These are phyloP conservation scores for Eucalyptus sideroxylon DNA, from an alignment of 345 rosid genomes.

Conservation along the genomic window DNA sequence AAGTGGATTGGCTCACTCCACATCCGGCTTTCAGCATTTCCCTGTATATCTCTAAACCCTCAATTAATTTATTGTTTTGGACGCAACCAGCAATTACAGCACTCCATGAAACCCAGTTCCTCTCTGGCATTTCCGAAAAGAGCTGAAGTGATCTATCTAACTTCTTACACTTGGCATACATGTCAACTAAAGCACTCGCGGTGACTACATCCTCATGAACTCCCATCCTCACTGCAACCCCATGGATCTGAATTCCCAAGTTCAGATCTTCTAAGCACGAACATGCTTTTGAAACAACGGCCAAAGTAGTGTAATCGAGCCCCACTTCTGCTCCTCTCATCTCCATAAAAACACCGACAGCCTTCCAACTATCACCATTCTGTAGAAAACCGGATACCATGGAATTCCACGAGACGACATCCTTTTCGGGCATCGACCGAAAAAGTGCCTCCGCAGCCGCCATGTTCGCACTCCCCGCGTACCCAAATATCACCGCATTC, in stretches of 20 bases:
- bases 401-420: constrained; percentile 84
- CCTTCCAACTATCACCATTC: constrained; percentile 32
- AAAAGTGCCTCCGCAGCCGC: constrained; percentile 33
- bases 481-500: constrained; percentile 56
- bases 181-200: constrained; percentile 75
- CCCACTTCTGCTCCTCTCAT: constrained; percentile 37
- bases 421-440: constrained; percentile 48
- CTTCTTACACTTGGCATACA: constrained; percentile 80
- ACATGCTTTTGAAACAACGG: constrained; percentile 54
- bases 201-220: constrained; percentile 50
- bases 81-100: constrained; percentile 74
- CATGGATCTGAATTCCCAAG: constrained; percentile 71
- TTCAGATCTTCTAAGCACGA: constrained; percentile 22
- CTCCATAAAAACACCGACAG: constrained; percentile 34
- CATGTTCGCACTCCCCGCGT: constrained; percentile 41
- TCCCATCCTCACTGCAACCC: constrained; percentile 37
- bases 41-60: constrained; percentile 54
- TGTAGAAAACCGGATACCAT: constrained; percentile 66
- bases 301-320: constrained; percentile 47
- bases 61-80: constrained; percentile 37
- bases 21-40: constrained; percentile 45
- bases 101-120: constrained; percentile 81
- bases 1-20: constrained; percentile 73
- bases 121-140: constrained; percentile 47
- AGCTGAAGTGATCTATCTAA: constrained; percentile 39